A percentile compares a stretch with the other conserved stretches of the same genome.
phyloP scores from a whole-genome alignment of 163 green algal species.

The Picocystis sp. region DNA sequence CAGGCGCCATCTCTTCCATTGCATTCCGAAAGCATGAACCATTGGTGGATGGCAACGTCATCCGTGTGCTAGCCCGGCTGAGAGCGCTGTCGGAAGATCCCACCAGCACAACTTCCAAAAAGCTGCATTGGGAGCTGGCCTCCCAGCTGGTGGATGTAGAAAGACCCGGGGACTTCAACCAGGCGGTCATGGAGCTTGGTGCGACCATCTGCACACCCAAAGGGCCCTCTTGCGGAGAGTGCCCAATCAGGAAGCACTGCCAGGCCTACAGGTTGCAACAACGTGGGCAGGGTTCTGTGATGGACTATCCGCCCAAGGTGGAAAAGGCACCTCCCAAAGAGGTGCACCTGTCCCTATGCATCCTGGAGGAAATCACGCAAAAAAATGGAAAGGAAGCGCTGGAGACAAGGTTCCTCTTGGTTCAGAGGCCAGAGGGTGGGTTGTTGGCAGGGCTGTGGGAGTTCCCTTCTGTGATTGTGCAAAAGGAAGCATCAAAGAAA shows the following conservation, averaged over 20 bases:
- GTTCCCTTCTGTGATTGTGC: constrained; percentile 42
- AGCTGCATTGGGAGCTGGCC: constrained; percentile 34
- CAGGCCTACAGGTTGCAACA: constrained; percentile 14
- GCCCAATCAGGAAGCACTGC: constrained; percentile 51
- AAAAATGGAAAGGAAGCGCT: not conserved
- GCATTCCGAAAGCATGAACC: constrained; percentile 48
- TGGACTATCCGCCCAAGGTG: constrained; percentile 3
- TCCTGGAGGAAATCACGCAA: not conserved
- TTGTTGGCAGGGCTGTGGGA: constrained; percentile 87
- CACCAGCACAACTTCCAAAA: constrained; percentile 14
- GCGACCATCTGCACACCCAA: constrained; percentile 58
- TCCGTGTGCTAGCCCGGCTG: constrained; percentile 69
- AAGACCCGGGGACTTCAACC: constrained; percentile 79
- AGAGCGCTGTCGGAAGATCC: constrained; percentile 32
- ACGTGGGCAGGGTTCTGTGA: constrained; percentile 10
- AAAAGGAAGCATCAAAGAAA: too few species aligned
- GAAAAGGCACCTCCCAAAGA: constrained; percentile 4
- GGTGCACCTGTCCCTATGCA: constrained; percentile 1
- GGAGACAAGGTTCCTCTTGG: constrained; percentile 41
- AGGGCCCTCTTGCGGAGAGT: constrained; percentile 40
- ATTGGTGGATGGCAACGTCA: constrained; percentile 85
- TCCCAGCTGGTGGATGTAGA: constrained; percentile 35
- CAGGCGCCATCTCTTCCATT: constrained; percentile 70
- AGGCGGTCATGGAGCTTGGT: constrained; percentile 94
- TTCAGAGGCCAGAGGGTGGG: constrained; percentile 49